phyloP scores from a whole-genome alignment of 2,329 filamentous ascomycete genomes.

The Cadophora sp. region DNA sequence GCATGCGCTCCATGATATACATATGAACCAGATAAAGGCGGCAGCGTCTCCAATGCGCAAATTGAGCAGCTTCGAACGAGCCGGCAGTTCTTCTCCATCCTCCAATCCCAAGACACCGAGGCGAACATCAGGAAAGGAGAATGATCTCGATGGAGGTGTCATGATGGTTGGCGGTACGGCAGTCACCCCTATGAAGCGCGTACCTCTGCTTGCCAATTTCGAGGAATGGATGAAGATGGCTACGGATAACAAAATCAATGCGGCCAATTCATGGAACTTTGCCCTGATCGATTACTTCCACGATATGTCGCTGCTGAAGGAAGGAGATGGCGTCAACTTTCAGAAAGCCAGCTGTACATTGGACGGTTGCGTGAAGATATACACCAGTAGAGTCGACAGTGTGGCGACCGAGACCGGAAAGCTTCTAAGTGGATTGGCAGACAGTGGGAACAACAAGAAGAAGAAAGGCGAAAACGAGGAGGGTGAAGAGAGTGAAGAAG shows the following conservation, averaged over 20 bases:
- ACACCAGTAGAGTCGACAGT: constrained; percentile 97
- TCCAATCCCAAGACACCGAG: constrained; percentile 63
- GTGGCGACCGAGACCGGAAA: constrained; percentile 98
- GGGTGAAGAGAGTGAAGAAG: constrained; percentile 68
- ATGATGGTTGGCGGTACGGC: constrained; percentile 74
- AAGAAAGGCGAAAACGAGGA: constrained; percentile 73
- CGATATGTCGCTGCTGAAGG: constrained; percentile 96
- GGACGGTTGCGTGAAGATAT: constrained; percentile 98
- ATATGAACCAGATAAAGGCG: constrained; percentile 90
- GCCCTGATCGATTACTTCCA: constrained; percentile 99
- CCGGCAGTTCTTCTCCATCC: constrained; percentile 61
- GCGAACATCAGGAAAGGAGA: constrained; percentile 48
- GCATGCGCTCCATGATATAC: constrained; percentile 85
- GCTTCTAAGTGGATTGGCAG: constrained; percentile 88
- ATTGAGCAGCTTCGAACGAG: constrained; percentile 62
- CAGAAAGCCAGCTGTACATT: constrained; percentile 98
- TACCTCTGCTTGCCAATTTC: constrained; percentile 95
- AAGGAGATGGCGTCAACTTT: constrained; percentile 97
- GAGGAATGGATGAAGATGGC: constrained; percentile 99
- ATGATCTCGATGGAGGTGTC: constrained; percentile 61
- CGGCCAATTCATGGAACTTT: constrained; percentile 98
- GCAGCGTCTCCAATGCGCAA: constrained; percentile 77
- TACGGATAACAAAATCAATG: constrained; percentile 99
- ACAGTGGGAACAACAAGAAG: constrained; percentile 77
- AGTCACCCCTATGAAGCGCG: constrained; percentile 94